Percentiles rank a stretch among this genome's conserved stretches.
phyloP scores from a whole-genome alignment of 2,329 filamentous ascomycete species.

The Celoporthe dispersa region DNA sequence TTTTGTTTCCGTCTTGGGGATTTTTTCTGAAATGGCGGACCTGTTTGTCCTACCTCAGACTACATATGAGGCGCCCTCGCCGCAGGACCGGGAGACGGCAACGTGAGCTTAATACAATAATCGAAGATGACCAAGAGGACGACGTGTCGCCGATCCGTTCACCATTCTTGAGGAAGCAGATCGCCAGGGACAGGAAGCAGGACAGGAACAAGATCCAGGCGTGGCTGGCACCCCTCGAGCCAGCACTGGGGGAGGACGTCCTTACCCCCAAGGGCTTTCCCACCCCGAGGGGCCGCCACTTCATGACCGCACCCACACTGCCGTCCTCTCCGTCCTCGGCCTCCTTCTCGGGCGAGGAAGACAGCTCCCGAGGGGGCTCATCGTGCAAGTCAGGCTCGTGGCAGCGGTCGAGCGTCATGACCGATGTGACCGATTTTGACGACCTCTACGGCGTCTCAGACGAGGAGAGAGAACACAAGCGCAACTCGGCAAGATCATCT shows the following conservation, averaged over 20 bases:
- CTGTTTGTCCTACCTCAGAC: slow-evolving; percentile 44
- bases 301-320: slow-evolving; percentile 65
- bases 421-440: slow-evolving; percentile 76
- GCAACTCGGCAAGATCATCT: slow-evolving; percentile 48
- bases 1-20: neutral
- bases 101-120: slow-evolving; percentile 67
- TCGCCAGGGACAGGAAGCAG: slow-evolving; percentile 32
- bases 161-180: slow-evolving; percentile 36
- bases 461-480: slow-evolving; percentile 62
- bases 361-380: slow-evolving; percentile 47
- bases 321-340: slow-evolving; percentile 63
- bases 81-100: slow-evolving; percentile 60
- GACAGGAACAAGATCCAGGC: slow-evolving; percentile 55
- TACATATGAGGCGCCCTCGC: slow-evolving; percentile 48
- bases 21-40: slow-evolving; percentile 52
- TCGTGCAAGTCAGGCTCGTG: slow-evolving; percentile 62
- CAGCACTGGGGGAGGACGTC: slow-evolving; percentile 22
- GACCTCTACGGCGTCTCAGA: slow-evolving; percentile 88
- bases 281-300: slow-evolving; percentile 70
- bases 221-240: slow-evolving; percentile 62
- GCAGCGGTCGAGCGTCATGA: slow-evolving; percentile 66
- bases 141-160: slow-evolving; percentile 32
- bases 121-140: slow-evolving; percentile 58
- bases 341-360: slow-evolving; percentile 48
- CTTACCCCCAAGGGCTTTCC: slow-evolving; percentile 63